Evolutionary conservation across 257 asterid species (phyloP), one percentile per base, ranked within the genome.

Genomic region (Solanum ossicruentum): DNA sequence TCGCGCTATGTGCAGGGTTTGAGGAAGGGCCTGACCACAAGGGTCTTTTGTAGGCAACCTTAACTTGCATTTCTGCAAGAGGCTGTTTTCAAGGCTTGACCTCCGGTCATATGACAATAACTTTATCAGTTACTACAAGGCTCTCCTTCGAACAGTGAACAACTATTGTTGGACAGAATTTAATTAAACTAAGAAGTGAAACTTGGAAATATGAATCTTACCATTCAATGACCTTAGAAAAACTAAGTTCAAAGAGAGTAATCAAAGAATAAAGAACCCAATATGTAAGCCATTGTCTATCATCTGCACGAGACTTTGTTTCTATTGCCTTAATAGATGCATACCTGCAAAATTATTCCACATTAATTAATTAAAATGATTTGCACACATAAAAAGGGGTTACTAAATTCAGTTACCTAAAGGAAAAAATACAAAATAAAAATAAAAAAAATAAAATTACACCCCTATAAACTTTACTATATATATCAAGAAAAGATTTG

Each of bases 211-310:
- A 57, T 81, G 10, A 60, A 39, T 11, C 65, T 52, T 90, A 93
- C 98, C 95, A 95, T 83, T 95, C 95, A 65, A 95, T 95, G 84
- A 89, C 77, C 87, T 87, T 93, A 86, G 91, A 84, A 75, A 95
- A 95, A 2, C 97, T 95, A 85, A 95, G 97, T 88, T 96, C 99
- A 82, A 96, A 96, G 56, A 94, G 90, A 20, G 96, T 92, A 83
- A 94, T 88, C 84, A 96, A 87, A 58, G 99, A 94, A 88, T 94
- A 93, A 63, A 96, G 97, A 85, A 96, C 99, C 99, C 98, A 94
- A 55, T 92, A 96, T 32, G 98, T 96, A 17, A 96, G 91, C 99
- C 99, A 96, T 89, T 96, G 99, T n/a, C 92, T 92, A 87, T 94
- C 99, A 43, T 93, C 99, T 23, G 85, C 87, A 0, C 83, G 89